Base-by-base conservation (phyloP, 2,329 filamentous ascomycete genomes). In the Trichophyton equinum region DNA sequence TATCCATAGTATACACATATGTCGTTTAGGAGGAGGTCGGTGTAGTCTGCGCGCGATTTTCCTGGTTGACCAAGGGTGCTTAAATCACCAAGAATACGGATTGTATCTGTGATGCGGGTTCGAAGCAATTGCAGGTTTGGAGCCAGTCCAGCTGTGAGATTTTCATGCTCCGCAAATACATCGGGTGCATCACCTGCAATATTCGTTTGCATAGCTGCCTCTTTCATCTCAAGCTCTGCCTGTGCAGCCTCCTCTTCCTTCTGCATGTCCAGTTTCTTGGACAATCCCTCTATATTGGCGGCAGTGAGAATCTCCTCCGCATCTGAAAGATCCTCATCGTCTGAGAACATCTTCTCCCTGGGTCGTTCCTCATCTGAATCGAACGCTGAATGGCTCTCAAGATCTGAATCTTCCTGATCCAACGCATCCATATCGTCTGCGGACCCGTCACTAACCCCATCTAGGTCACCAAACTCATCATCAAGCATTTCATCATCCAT, bases 1-100 rank as follows among this genome's bases (percentile, higher is more conserved):
- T 99, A 99, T 63, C 92, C 91, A 72, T 99, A 99, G 80, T 99
- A 99, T 61, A 87, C 84, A 77, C 91, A 96, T 62, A 97, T 88
- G 70, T 99, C 94, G 75, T 90, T 88, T 63, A 97, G 76, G 60
- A 99, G 80, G 73, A 95, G 88, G 22, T 84, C 79, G 13, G 88
- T 90, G 74, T 99, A 97, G 71, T 97, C 94, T 58, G 87, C 83
- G 68, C 94, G 84, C 61, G 89, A 95, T 67, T 89, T 85, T 33
- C 86, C 87, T 44, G 87, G 82, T 72, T 96, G 88, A 25, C 85
- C 83, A 11, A 96, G 79, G 57, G 89, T 90, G 63, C 86, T 80
- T 73, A 97, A 91, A 73, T 95, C 90, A 67, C 92, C 90, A 42
- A 99, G 79, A 36, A 97, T 88, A 64, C 94, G 88, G 66, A 97